Evolutionary conservation across 2,329 filamentous ascomycete genomes (phyloP).

Genomic region (Akanthomyces dipterigenus): DNA sequence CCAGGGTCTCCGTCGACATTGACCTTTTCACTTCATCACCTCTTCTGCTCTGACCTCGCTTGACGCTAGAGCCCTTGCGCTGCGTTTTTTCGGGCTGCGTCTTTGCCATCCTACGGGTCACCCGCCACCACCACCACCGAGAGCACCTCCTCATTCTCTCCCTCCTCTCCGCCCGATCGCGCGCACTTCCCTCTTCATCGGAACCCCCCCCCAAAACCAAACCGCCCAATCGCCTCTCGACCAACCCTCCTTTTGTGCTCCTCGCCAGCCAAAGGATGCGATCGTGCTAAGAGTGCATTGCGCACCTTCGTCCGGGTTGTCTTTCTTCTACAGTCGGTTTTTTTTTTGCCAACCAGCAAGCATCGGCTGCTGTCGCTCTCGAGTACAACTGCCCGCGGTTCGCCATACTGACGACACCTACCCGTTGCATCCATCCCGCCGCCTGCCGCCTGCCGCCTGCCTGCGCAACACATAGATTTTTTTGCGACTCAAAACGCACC

Average conservation of each 20-base stretch:
- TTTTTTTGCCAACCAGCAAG: not conserved
- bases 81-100: not conserved
- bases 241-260: not conserved
- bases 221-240: not conserved
- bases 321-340: not conserved
- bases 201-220: not conserved
- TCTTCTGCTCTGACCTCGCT: not conserved
- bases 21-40: not conserved
- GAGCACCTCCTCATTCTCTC: conserved; percentile 1
- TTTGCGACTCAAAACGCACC: not conserved
- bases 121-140: not conserved
- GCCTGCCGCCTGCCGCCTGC: not conserved
- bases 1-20: not conserved
- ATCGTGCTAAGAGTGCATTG: conserved; percentile 8
- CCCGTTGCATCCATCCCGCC: not conserved
- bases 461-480: not conserved
- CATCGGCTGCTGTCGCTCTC: not conserved
- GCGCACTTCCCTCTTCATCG: not conserved
- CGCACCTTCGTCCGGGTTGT: not conserved
- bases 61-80: not conserved
- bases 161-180: conserved; percentile 4
- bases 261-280: conserved; percentile 4
- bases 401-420: not conserved
- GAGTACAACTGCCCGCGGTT: not conserved
- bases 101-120: not conserved